These are phyloP conservation scores for Simmondsia chinensis DNA, from an alignment of 148 eudicot genomes.

Conservation along the genomic window DNA sequence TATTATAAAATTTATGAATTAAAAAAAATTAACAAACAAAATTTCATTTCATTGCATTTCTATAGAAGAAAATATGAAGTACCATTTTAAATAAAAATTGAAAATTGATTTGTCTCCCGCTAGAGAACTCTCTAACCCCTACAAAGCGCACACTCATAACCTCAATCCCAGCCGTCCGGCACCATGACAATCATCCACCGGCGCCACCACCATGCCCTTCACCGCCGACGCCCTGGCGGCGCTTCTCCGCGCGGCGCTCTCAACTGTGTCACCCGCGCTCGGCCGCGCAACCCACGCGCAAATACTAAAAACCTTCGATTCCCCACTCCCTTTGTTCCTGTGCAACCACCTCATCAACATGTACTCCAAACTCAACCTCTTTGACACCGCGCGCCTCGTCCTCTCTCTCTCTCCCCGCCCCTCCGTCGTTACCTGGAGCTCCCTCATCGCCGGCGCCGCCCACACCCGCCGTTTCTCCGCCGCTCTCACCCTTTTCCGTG, in stretches of 20 bases:
- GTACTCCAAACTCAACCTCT: slow-evolving; percentile 56
- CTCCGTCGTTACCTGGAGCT: slow-evolving; percentile 55
- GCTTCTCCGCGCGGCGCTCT: slow-evolving; percentile 21
- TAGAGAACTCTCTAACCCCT: no score
- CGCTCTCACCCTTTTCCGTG: slow-evolving; percentile 27
- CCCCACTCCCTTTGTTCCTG: slow-evolving; percentile 19
- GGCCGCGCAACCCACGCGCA: slow-evolving; percentile 47
- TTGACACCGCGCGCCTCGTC: slow-evolving; percentile 31
- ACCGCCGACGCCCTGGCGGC: slow-evolving; percentile 20
- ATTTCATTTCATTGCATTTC: no score
- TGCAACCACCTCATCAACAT: slow-evolving; percentile 48
- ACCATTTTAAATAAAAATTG: no score
- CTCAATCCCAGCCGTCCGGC: no score
- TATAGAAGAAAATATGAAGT: no score
- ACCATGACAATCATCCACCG: slow-evolving; percentile 5
- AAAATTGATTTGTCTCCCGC: no score
- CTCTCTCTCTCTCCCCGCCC: slow-evolving; percentile 32
- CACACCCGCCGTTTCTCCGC: slow-evolving; percentile 27
- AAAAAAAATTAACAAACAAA: no score
- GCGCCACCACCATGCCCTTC: slow-evolving; percentile 14
- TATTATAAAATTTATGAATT: no score
- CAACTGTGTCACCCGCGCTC: slow-evolving; percentile 19
- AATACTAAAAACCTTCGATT: slow-evolving; percentile 21
- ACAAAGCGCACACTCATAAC: no score
- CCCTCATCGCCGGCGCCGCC: slow-evolving; percentile 44